A percentile compares a stretch with the other conserved stretches of the same genome.
phyloP scores from a whole-genome alignment of 139 green algal species.

The Tetraselmis chui region DNA sequence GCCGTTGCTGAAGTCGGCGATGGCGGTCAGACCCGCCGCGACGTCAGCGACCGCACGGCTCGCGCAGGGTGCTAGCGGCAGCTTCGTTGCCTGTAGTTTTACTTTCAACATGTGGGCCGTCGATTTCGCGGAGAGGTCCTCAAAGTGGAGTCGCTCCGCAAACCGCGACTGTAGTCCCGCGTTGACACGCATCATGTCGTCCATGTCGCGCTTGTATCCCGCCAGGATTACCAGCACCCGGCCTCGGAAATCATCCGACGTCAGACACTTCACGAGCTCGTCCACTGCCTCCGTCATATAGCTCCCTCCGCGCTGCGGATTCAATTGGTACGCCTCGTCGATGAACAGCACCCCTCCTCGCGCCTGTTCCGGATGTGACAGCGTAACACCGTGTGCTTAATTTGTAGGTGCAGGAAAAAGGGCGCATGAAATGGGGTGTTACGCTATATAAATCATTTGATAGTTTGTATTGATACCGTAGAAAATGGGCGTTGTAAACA shows the following conservation, averaged over 20 bases:
- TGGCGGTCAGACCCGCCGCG: not conserved
- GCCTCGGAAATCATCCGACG: conserved; percentile 3
- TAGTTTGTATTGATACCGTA: no score
- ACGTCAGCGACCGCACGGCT: not conserved
- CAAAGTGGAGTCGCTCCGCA: conserved; percentile 13
- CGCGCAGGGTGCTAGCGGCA: not conserved
- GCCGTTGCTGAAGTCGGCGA: not conserved
- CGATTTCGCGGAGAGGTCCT: not conserved
- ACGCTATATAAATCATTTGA: no score
- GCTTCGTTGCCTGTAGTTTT: not conserved
- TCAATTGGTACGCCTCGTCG: conserved; percentile 47
- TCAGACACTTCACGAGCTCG: not conserved
- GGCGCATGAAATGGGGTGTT: no score
- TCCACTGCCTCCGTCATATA: not conserved
- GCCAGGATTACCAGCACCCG: conserved; percentile 40
- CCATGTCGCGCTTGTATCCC: conserved; percentile 42
- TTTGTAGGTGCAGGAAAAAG: no score
- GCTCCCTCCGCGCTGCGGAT: not conserved
- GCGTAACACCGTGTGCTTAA: no score
- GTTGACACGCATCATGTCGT: conserved; percentile 40
- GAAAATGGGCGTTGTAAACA: no score
- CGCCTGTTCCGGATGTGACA: no score
- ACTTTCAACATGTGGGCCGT: not conserved
- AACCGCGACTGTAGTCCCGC: conserved; percentile 42
- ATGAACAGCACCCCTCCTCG: conserved; percentile 42